A percentile compares a stretch with the other conserved stretches of the same genome.
phyloP scores from a whole-genome alignment of 148 eudicot species.

The Linanthus parryae region DNA sequence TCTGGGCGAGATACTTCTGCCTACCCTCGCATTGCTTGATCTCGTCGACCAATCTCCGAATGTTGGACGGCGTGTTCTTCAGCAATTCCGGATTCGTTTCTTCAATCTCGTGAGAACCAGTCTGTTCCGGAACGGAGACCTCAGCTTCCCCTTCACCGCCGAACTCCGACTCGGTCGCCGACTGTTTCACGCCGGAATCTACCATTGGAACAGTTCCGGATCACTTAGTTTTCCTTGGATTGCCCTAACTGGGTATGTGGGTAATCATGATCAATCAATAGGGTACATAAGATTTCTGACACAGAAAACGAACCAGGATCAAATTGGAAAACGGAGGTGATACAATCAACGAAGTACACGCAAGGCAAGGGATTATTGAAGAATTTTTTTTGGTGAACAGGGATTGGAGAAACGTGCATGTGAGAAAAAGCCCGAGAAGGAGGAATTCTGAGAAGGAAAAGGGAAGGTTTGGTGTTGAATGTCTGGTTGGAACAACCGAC shows the following conservation, averaged over 20 bases:
- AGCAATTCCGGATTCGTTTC: constrained; percentile 67
- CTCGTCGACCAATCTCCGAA: constrained; percentile 66
- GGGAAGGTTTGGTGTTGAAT: constrained; percentile 7
- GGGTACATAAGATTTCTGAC: no score
- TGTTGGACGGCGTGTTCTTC: constrained; percentile 83
- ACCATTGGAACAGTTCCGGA: neutral
- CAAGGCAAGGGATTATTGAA: no score
- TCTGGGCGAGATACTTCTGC: constrained; percentile 82
- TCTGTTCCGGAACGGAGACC: constrained; percentile 10
- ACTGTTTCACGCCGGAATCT: constrained; percentile 6
- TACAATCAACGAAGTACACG: no score
- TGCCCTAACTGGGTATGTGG: no score
- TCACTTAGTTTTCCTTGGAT: no score
- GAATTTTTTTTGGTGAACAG: no score
- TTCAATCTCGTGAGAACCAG: constrained; percentile 16
- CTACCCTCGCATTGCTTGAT: constrained; percentile 88
- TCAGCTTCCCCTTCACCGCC: constrained; percentile 14
- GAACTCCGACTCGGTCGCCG: constrained; percentile 1
- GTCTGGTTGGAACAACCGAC: constrained; percentile 5
- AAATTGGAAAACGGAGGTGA: no score
- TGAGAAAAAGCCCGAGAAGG: neutral
- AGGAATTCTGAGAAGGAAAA: no score
- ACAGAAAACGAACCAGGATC: no score
- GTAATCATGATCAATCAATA: no score
- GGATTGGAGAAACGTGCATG: neutral